These are phyloP conservation scores for Psophocarpus tetragonolobus DNA, from an alignment of 306 rosid genomes.

Conservation along the genomic window DNA sequence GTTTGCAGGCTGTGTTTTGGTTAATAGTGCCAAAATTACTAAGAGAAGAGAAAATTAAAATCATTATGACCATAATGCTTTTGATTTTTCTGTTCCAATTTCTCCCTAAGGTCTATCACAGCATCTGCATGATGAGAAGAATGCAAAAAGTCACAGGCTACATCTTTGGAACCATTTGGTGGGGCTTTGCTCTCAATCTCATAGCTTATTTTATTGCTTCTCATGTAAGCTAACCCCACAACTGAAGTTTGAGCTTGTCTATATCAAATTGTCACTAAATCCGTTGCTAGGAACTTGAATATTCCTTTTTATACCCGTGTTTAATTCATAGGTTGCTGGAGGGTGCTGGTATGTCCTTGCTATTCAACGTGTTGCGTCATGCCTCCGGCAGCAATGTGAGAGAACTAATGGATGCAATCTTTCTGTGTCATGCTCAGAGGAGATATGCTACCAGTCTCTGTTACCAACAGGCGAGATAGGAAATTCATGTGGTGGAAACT, in stretches of 20 bases:
- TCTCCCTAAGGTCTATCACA: constrained; percentile 94
- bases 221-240: constrained; percentile 59
- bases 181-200: constrained; percentile 98
- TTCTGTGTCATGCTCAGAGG: constrained; percentile 75
- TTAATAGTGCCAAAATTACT: constrained; percentile 77
- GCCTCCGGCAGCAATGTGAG: constrained; percentile 79
- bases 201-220: constrained; percentile 98
- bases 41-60: constrained; percentile 84
- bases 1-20: constrained; percentile 92
- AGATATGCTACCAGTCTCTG: constrained; percentile 71
- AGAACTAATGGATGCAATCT: constrained; percentile 59
- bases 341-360: constrained; percentile 99
- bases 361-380: constrained; percentile 89
- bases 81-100: constrained; percentile 87
- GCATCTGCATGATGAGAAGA: constrained; percentile 87
- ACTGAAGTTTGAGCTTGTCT: constrained; percentile 1
- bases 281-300: neutral
- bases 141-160: constrained; percentile 99
- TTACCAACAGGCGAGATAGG: constrained; percentile 26
- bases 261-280: neutral
- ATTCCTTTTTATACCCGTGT: neutral
- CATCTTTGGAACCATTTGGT: constrained; percentile 98
- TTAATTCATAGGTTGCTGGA: constrained; percentile 77
- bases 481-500: constrained; percentile 65
- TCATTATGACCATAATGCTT: constrained; percentile 87